Percentiles rank a stretch among this genome's conserved stretches.
phyloP scores from a whole-genome alignment of 352 stramenopile genomes.

The Phytophthora nicotianae region DNA sequence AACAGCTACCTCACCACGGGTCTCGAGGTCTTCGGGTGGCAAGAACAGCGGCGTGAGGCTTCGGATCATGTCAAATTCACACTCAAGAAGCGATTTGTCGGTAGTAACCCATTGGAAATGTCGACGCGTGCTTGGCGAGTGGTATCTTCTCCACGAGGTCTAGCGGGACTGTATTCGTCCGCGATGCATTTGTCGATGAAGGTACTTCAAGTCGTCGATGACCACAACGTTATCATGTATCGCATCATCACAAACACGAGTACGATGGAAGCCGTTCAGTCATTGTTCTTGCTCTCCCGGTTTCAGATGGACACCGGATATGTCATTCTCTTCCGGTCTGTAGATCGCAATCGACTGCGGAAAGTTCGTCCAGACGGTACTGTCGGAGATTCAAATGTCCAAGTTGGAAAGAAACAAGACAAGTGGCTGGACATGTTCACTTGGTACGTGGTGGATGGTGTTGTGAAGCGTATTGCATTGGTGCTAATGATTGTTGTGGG shows the following conservation, averaged over 20 bases:
- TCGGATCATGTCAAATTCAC: conserved; percentile 57
- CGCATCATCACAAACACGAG: conserved; percentile 43
- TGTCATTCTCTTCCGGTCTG: conserved; percentile 53
- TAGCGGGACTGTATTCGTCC: conserved; percentile 52
- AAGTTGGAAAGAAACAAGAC: conserved; percentile 8
- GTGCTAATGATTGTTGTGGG: no score
- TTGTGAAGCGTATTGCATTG: no score
- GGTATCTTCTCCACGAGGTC: conserved; percentile 30
- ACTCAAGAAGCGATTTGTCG: conserved; percentile 54
- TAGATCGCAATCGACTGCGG: conserved; percentile 35
- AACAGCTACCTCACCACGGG: conserved; percentile 50
- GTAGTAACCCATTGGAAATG: conserved; percentile 34
- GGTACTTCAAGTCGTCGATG: conserved; percentile 54
- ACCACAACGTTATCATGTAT: conserved; percentile 65
- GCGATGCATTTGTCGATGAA: conserved; percentile 51
- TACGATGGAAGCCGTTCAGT: conserved; percentile 38
- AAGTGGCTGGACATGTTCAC: conserved; percentile 70
- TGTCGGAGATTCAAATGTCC: conserved; percentile 4
- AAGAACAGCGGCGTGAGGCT: conserved; percentile 46
- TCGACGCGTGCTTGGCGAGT: conserved; percentile 46
- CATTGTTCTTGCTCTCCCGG: conserved; percentile 51
- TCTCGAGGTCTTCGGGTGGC: conserved; percentile 57
- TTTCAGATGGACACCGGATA: conserved; percentile 45
- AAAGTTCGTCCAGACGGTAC: conserved; percentile 4
- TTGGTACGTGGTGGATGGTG: conserved; percentile 35